Percentiles rank a stretch among this genome's conserved stretches.
Evolutionary conservation across 2,329 filamentous ascomycete species (phyloP).

Genomic region (Claviceps maximensis): DNA sequence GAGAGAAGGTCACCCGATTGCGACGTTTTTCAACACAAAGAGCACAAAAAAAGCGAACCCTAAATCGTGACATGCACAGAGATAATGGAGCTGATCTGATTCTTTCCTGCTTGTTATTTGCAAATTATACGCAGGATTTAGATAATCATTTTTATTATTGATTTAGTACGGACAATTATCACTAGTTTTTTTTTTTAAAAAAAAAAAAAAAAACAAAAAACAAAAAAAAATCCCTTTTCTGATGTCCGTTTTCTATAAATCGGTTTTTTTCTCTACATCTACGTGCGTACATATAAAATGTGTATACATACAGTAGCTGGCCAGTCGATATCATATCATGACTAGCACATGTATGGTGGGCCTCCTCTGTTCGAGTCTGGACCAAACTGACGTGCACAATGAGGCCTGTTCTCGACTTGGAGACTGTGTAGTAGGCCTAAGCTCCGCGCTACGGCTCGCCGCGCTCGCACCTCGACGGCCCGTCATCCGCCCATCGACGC

Average conservation of each 20-base stretch:
- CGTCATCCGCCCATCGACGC: background rate
- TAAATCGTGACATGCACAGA: background rate
- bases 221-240: too few species aligned
- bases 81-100: too few species aligned
- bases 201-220: too few species aligned
- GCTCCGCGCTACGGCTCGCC: background rate
- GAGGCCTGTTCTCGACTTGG: background rate
- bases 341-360: background rate
- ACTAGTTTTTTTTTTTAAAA: background rate
- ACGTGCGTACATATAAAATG: too few species aligned
- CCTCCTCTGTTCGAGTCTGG: background rate
- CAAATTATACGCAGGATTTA: too few species aligned
- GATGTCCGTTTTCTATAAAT: too few species aligned
- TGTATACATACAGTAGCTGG: too few species aligned
- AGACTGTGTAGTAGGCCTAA: background rate
- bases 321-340: background rate
- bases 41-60: background rate
- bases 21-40: background rate
- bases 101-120: too few species aligned
- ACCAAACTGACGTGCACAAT: background rate
- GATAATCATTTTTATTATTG: too few species aligned
- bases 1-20: background rate
- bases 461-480: background rate
- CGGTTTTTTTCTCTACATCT: too few species aligned
- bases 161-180: background rate